phyloP scores from a whole-genome alignment of 441 rosid genomes.

The Monsonia emarginata region DNA sequence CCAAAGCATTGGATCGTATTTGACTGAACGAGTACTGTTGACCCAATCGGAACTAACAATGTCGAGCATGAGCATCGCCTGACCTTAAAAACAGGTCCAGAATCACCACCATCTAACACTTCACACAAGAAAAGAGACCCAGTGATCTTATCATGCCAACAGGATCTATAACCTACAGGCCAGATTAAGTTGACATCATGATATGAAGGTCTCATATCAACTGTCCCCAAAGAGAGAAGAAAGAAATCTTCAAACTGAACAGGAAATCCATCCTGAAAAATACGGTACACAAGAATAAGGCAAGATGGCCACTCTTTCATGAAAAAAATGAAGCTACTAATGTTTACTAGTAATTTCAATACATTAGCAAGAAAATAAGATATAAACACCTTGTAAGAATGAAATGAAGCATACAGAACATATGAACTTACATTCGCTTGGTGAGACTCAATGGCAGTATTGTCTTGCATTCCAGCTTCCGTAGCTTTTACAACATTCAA shows the following conservation, averaged over 20 bases:
- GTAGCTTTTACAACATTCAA: slow-evolving; percentile 26
- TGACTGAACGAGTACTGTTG: slow-evolving; percentile 48
- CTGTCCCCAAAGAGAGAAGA: slow-evolving; percentile 70
- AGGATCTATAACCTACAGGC: slow-evolving; percentile 83
- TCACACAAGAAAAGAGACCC: slow-evolving; percentile 78
- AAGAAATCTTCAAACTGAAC: slow-evolving; percentile 87
- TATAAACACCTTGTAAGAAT: slow-evolving; percentile 7
- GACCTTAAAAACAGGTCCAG: slow-evolving; percentile 83
- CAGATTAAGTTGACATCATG: slow-evolving; percentile 54
- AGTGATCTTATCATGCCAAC: slow-evolving; percentile 96
- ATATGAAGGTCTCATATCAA: slow-evolving; percentile 77
- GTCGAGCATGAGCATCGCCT: slow-evolving; percentile 71
- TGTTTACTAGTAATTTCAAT: neutral
- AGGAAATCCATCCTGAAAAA: slow-evolving; percentile 71
- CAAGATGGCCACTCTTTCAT: slow-evolving; percentile 5
- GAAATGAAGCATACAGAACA: slow-evolving; percentile 7
- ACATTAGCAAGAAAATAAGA: slow-evolving; percentile 6
- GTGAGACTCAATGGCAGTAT: slow-evolving; percentile 26
- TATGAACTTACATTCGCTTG: slow-evolving; percentile 45
- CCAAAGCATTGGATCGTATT: slow-evolving; percentile 25
- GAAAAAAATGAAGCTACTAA: neutral
- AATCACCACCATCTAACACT: slow-evolving; percentile 74
- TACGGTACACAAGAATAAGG: slow-evolving; percentile 20
- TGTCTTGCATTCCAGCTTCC: slow-evolving; percentile 35
- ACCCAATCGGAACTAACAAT: slow-evolving; percentile 46